Evolutionary conservation across 306 rosid genomes (phyloP), one percentile per base, ranked within the genome.

Genomic region (Cucumis melo): DNA sequence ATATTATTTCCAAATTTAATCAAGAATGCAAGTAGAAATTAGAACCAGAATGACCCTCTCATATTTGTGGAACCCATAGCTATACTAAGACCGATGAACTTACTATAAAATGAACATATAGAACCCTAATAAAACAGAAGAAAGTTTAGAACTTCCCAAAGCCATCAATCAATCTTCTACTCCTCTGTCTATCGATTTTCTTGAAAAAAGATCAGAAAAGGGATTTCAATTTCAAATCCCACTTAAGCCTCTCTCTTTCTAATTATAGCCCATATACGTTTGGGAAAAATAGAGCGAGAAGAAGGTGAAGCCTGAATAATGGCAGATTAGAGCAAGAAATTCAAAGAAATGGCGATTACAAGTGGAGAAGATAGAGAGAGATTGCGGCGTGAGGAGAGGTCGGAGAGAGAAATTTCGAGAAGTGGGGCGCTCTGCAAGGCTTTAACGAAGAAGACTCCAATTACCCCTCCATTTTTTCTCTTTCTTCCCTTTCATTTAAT

Each of bases 171-270:
- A 42, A 58, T 36, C 61, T 13, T 36, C 51, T 41, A 27, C 53
- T 42, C 68, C 20, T 23, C 78, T 73, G 67, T 24, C 15, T 44
- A 39, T n/a, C 59, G 29, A 5, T 67, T 56, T 56, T 62, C 78
- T 34, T n/a, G 74, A 6, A 56, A 14, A 24, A 10, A 38, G 9
- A 21, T 66, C 64, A 80, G 82, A 81, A 77, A 55, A 75, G 74
- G 82, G 78, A 6, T 77, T 46, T 63, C 27, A 51, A 13, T 24
- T 39, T 73, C 38, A 6, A 62, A 7, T 29, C 81, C 86, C 86
- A 86, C 93, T 89, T 88, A 29, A 91, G 93, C 83, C 93, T 91
- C 97, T 91, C 97, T 91, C 93, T 81, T 89, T 87, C 0, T 82
- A 89, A 91, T 91, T 93, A 85, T 73, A 20, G 89, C 92, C 93